These are phyloP conservation scores for Cutaneotrichosporon mucoides DNA, from an alignment of 1,284 basidiomycete species.

Conservation along the genomic window DNA sequence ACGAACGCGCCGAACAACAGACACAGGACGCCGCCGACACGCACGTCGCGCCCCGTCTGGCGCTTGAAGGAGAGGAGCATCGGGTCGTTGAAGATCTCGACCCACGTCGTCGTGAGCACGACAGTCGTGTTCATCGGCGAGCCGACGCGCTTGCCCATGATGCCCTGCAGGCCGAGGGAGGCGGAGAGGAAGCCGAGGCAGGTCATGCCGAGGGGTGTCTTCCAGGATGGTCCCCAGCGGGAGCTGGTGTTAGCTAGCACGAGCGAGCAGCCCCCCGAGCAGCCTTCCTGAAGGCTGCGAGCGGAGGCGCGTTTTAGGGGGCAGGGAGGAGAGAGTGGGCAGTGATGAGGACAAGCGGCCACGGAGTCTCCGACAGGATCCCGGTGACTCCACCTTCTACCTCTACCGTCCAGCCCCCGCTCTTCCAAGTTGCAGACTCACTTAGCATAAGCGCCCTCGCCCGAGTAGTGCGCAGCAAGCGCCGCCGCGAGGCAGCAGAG, in stretches of 20 bases:
- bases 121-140: constrained; percentile 63
- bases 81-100: constrained; percentile 76
- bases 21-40: constrained; percentile 61
- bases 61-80: constrained; percentile 57
- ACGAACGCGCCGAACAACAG: constrained; percentile 72
- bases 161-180: constrained; percentile 67
- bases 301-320: too few relatives aligned
- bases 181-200: constrained; percentile 73
- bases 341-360: background rate
- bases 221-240: constrained; percentile 61
- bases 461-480: constrained; percentile 59
- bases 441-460: constrained; percentile 52
- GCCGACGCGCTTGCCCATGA: constrained; percentile 70
- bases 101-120: constrained; percentile 72
- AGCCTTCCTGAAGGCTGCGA: too few relatives aligned
- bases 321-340: background rate
- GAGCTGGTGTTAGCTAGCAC: constrained; percentile 26
- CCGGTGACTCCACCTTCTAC: too few relatives aligned
- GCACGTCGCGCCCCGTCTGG: constrained; percentile 66
- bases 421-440: constrained; percentile 4
- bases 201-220: constrained; percentile 61
- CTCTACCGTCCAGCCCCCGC: too few relatives aligned
- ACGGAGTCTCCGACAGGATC: background rate
- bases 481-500: constrained; percentile 70
- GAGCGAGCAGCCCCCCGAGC: background rate